Evolutionary conservation across 169 alveolate species (phyloP), one percentile per base, ranked within the genome.

Genomic region (Theileria orientalis): DNA sequence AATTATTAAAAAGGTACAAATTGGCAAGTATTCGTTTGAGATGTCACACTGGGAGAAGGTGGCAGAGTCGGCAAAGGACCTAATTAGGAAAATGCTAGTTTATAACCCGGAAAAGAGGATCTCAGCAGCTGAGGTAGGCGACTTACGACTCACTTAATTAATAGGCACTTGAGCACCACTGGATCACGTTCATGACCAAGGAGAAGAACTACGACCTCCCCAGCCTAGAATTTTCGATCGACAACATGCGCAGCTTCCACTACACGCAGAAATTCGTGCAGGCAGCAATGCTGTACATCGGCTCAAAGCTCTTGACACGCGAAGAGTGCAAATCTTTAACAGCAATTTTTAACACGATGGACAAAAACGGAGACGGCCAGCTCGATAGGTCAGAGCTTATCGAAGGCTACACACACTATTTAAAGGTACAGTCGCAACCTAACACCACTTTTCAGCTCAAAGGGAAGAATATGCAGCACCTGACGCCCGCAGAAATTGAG

Each of bases 271-370:
- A 94, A 66, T 86, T 95, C 44, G 93, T 96, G 30, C 96, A 94
- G 51, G 98, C 97, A 1, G 97, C 96, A 32, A 72, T 93, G 69
- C 86, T 94, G 37, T 94, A 93, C 84, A 93, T 93, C 83, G 97
- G 97, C 42, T 92, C 96, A 56, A 92, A 95, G 80, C 87, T 94
- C 33, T 83, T 95, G 21, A 90, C 97, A 19, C 91, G 83, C 37
- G 97, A 94, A 42, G 98, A 95, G 72, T 93, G 94, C 35, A 86
- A 90, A 67, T 93, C 94, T 61, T 84, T 96, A 30, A 91, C 95
- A 37, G 91, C 92, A 59, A 94, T 95, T 37, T 96, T 96, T 80
- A 88, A 92, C 72, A 76, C 86, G 44, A 83, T 96, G 80, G 99
- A 96, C 85, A 83, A 91, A 40, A 94, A 96, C 83, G 96, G 96